phyloP scores from a whole-genome alignment of 306 rosid species.

The Argentina anserina region DNA sequence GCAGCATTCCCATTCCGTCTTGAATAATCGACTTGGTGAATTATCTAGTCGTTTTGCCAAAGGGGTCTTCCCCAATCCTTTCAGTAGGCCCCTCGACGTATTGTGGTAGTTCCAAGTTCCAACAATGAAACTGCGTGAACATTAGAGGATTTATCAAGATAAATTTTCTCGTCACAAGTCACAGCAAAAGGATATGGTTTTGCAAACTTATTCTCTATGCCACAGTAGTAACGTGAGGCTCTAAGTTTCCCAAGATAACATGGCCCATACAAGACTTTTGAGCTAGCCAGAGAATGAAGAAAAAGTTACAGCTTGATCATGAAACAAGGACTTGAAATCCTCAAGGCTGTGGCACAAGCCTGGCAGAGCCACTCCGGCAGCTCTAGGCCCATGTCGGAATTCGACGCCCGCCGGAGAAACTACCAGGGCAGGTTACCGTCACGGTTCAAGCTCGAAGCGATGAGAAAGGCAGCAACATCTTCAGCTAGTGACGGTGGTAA shows the following conservation, averaged over 20 bases:
- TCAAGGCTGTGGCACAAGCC: slow-evolving; percentile 93
- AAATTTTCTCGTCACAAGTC: slow-evolving; percentile 10
- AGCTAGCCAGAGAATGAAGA: slow-evolving; percentile 39
- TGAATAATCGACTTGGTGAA: no score
- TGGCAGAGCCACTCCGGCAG: slow-evolving; percentile 59
- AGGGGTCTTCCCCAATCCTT: no score
- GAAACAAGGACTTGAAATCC: slow-evolving; percentile 47
- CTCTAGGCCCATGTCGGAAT: slow-evolving; percentile 49
- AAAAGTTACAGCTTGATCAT: slow-evolving; percentile 29
- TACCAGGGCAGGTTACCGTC: slow-evolving; percentile 49
- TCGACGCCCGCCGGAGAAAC: slow-evolving; percentile 49
- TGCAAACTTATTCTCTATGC: background rate
- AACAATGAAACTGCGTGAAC: background rate
- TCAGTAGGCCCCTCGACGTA: no score
- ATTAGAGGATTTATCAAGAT: slow-evolving; percentile 2
- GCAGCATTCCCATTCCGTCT: no score
- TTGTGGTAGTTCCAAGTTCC: no score
- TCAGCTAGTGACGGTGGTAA: background rate
- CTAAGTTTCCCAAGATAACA: slow-evolving; percentile 23
- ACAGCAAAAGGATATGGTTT: slow-evolving; percentile 6
- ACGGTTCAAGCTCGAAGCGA: slow-evolving; percentile 60
- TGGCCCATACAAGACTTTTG: slow-evolving; percentile 30
- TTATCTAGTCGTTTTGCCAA: no score
- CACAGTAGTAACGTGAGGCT: slow-evolving; percentile 35
- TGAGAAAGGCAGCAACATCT: slow-evolving; percentile 14